Evolutionary conservation across 768 basidiomycete species (phyloP).

Genomic region (Cystobasidium tubakii): DNA sequence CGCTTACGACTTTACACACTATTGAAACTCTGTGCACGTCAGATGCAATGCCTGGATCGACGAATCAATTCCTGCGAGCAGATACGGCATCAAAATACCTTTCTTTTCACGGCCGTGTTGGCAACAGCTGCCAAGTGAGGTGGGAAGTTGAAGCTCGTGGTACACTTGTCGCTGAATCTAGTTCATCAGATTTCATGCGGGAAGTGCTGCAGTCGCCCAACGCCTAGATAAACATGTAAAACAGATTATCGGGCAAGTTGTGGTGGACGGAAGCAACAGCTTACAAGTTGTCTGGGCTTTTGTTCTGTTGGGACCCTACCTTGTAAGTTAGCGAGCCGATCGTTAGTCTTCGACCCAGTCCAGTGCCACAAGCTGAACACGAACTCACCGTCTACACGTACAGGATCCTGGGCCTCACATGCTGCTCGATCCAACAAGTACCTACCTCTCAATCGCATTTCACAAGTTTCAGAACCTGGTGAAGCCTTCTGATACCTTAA

Average conservation of each 20-base stretch:
- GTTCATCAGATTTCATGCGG: neutral
- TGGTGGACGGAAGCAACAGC: constrained; percentile 5
- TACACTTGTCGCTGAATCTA: neutral
- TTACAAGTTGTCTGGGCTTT: neutral
- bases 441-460: neutral
- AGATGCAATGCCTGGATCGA: constrained; percentile 11
- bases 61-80: constrained; percentile 9
- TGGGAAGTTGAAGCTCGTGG: neutral
- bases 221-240: constrained; percentile 8
- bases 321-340: too few relatives aligned
- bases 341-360: too few relatives aligned
- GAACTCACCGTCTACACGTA: too few relatives aligned
- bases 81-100: neutral
- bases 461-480: constrained; percentile 2
- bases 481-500: neutral
- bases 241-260: constrained; percentile 5
- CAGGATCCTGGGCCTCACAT: constrained; percentile 10
- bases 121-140: constrained; percentile 2
- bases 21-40: too few relatives aligned
- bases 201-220: neutral
- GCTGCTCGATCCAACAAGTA: neutral
- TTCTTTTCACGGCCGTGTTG: neutral
- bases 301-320: neutral
- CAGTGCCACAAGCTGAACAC: too few relatives aligned
- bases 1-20: too few relatives aligned